Base-by-base conservation (phyloP, 169 alveolate species). In the Plasmodium sp. region DNA sequence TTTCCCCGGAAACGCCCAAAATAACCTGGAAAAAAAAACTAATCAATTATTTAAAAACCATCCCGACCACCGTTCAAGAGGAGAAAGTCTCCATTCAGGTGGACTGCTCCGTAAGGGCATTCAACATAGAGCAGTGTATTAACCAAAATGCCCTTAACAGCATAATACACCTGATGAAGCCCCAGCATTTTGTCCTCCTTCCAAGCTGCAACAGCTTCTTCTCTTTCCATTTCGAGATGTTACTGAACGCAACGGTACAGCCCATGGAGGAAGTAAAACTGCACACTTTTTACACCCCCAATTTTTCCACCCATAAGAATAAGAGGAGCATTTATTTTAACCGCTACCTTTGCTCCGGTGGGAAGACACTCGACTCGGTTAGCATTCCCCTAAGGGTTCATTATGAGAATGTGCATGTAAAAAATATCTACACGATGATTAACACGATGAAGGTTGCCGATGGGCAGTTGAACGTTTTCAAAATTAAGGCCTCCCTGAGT, bases 131-230 rank as follows among this genome's bases (percentile, higher is more conserved):
- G 80, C 58, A 90, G 43, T 22, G 6, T 34, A 45, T 80, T 39
- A 90, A 90, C 73, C 94, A 90, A 31, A 90, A 90, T 56, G 51
- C 72, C 27, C 74, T 90, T 58, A 90, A 80, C 62, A 90, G 77
- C 3, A 67, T 90, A 22, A 39, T 90, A 80, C 72, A 10, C 18
- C n/a, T 80, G 14, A 80, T 90, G 75, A 90, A 90, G 48, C 94
- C 94, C 36, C 81, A 80, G 41, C 27, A 90, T 79, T 90, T 90
- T 90, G 91, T 90, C 34, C 72, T 90, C n/a, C 83, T 90, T 41
- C 94, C 94, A 39, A 58, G 77, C 2, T 90, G 83, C 72, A 81
- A 90, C 80, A 58, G 84, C 33, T 90, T 58, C 43, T 56, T 58
- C 71, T 62, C 94, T 3, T 79, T 90, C 34, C 41, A 90, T 90